Evolutionary conservation across 768 basidiomycete species (phyloP).

Genomic region (Tylopilus sp.): DNA sequence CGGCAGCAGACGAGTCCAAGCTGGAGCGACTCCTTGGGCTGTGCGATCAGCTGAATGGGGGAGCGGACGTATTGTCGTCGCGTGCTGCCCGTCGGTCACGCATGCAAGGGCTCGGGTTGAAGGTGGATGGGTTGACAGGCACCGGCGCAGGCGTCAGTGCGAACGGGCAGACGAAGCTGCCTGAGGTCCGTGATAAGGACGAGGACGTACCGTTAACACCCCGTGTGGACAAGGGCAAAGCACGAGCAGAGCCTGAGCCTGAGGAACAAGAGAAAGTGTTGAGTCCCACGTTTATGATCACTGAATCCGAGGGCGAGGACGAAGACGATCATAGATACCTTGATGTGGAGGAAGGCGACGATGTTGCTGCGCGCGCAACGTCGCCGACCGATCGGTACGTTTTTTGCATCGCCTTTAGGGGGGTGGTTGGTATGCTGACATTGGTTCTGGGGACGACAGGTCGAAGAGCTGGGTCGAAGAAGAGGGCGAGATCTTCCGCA

Average conservation of each 20-base stretch:
- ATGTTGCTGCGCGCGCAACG: constrained; percentile 18
- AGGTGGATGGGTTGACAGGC: constrained; percentile 28
- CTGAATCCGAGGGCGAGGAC: constrained; percentile 52
- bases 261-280: constrained; percentile 72
- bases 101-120: constrained; percentile 44
- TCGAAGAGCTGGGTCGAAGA: constrained; percentile 85
- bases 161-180: background rate
- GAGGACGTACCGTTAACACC: constrained; percentile 49
- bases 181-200: constrained; percentile 18
- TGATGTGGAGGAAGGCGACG: constrained; percentile 36
- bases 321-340: constrained; percentile 36
- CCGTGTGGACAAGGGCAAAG: constrained; percentile 76
- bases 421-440: background rate
- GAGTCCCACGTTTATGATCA: constrained; percentile 58
- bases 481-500: constrained; percentile 95
- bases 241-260: constrained; percentile 59
- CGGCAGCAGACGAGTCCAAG: constrained; percentile 49
- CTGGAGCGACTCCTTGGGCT: constrained; percentile 66
- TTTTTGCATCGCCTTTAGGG: background rate
- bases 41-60: constrained; percentile 64
- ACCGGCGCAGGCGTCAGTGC: constrained; percentile 12
- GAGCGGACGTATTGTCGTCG: constrained; percentile 49
- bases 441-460: constrained; percentile 33
- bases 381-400: constrained; percentile 49
- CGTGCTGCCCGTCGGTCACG: constrained; percentile 38